Conservation (phyloP, 805 yeast species). For the Candida stauntonica region DNA sequence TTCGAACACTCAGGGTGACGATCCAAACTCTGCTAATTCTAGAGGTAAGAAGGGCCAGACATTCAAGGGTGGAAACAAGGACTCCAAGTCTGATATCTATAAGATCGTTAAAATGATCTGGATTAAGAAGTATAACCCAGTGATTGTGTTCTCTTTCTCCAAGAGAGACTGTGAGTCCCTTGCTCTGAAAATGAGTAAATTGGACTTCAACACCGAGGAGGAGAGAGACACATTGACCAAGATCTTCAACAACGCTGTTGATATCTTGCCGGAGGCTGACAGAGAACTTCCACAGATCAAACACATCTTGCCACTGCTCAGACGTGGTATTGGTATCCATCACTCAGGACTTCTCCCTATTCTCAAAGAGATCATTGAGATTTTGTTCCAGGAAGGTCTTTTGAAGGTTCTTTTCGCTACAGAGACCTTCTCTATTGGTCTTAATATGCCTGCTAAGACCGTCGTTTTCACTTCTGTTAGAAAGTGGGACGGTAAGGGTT, state of each 20-base stretch:
- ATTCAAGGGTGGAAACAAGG: conserved; percentile 81
- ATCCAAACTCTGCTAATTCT: conserved; percentile 58
- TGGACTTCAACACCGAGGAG: conserved; percentile 90
- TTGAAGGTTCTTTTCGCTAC: conserved; percentile 94
- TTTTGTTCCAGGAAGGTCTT: conserved; percentile 94
- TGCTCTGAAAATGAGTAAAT: conserved; percentile 92
- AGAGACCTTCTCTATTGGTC: conserved; percentile 96
- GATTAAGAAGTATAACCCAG: conserved; percentile 94
- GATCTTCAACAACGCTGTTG: conserved; percentile 87
- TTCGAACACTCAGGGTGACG: conserved; percentile 78
- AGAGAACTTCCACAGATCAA: conserved; percentile 92
- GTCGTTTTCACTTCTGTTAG: conserved; percentile 97
- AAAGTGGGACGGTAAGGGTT: conserved; percentile 96
- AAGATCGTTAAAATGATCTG: conserved; percentile 98
- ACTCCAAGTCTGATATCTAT: conserved; percentile 78
- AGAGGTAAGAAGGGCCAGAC: conserved; percentile 77
- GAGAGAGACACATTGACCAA: conserved; percentile 89
- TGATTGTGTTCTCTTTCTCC: conserved; percentile 96
- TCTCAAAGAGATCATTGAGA: conserved; percentile 90
- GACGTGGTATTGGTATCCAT: conserved; percentile 97
- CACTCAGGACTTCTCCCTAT: conserved; percentile 95
- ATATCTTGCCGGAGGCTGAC: conserved; percentile 83
- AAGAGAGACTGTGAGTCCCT: conserved; percentile 94
- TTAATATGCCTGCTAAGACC: conserved; percentile 99
- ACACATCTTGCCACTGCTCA: conserved; percentile 80